phyloP scores from a whole-genome alignment of 73 alveolate genomes.

The Blepharisma japonicum region DNA sequence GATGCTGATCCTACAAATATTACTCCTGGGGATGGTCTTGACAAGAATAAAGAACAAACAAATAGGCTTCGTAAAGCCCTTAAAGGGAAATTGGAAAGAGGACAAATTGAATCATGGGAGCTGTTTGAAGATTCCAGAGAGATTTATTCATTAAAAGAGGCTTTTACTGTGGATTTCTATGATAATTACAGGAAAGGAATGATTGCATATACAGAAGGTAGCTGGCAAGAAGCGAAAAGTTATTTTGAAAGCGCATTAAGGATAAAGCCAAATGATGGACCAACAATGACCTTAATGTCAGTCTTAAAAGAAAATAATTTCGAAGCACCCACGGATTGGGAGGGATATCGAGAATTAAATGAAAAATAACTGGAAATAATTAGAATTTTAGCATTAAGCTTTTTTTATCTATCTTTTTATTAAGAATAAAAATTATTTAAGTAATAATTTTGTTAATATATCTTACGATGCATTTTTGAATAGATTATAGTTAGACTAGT shows the following conservation, averaged over 20 bases:
- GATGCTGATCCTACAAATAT: background rate
- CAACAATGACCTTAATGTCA: slow-evolving; percentile 41
- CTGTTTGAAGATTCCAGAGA: slow-evolving; percentile 19
- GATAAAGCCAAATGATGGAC: slow-evolving; percentile 53
- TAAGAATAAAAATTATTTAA: no score
- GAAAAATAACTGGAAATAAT: no score
- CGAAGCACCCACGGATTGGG: slow-evolving; percentile 39
- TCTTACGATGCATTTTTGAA: no score
- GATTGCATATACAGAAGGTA: slow-evolving; percentile 43
- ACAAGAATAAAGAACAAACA: background rate
- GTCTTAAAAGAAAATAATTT: slow-evolving; percentile 44
- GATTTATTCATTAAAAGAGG: slow-evolving; percentile 35
- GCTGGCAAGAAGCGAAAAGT: slow-evolving; percentile 55
- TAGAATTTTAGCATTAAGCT: no score
- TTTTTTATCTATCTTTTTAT: no score
- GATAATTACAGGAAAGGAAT: slow-evolving; percentile 41
- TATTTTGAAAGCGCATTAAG: slow-evolving; percentile 36
- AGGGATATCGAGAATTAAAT: background rate
- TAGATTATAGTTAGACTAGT: no score
- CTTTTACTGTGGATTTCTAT: slow-evolving; percentile 23
- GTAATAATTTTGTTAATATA: no score
- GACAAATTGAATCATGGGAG: background rate
- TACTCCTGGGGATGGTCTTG: background rate
- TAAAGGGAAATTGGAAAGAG: background rate
- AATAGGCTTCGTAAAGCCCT: background rate